These are phyloP conservation scores for Echeveria elegans DNA, from an alignment of 164 flowering plant genomes.

Conservation along the genomic window DNA sequence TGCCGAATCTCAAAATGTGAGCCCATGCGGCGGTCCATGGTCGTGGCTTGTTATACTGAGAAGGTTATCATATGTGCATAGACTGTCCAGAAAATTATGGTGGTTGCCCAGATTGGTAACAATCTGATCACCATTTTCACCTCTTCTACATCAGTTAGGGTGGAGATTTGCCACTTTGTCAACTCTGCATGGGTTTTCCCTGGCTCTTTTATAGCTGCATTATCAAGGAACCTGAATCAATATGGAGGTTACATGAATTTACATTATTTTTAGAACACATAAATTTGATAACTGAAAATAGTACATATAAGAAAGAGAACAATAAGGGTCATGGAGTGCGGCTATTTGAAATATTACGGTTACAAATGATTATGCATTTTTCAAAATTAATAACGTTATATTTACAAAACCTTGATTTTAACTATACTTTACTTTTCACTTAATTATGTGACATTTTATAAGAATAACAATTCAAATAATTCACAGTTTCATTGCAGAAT, in stretches of 20 bases:
- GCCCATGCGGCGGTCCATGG: conserved; percentile 67
- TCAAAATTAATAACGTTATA: too few species aligned
- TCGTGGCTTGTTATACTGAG: conserved; percentile 77
- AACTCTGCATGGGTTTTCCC: not conserved
- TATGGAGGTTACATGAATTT: too few species aligned
- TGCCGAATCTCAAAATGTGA: conserved; percentile 52
- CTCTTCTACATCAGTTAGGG: conserved; percentile 55
- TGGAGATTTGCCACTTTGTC: conserved; percentile 39
- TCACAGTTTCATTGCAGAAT: too few species aligned
- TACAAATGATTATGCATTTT: too few species aligned
- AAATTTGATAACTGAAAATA: conserved; percentile 6
- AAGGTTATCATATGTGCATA: conserved; percentile 87
- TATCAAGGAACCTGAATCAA: conserved; percentile 55
- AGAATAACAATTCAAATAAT: too few species aligned
- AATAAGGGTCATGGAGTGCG: too few species aligned
- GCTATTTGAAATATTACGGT: too few species aligned
- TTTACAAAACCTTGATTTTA: too few species aligned
- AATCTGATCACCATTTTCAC: conserved; percentile 51
- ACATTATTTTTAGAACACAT: too few species aligned
- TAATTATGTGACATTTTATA: too few species aligned
- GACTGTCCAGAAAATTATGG: conserved; percentile 79
- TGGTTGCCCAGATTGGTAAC: conserved; percentile 87
- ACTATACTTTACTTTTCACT: too few species aligned
- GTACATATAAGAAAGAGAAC: not conserved
- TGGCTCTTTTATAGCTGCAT: conserved; percentile 37